Conservation (phyloP, 1,284 basidiomycete species). For the Trichosporon asahii region DNA sequence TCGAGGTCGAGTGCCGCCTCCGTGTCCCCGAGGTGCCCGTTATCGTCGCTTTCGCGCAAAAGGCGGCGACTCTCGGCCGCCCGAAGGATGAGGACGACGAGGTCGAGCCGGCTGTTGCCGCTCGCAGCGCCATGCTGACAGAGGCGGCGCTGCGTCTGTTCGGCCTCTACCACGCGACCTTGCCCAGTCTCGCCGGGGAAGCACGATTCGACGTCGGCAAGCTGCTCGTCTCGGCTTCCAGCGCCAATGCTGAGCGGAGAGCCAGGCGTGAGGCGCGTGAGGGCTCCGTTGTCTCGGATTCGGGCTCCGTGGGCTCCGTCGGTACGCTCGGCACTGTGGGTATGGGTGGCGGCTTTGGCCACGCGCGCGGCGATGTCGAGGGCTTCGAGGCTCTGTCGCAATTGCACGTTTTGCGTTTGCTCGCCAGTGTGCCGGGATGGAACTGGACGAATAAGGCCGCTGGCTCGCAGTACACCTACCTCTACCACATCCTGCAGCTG, state of each 20-base stretch:
- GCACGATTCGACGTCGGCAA: conserved; percentile 82
- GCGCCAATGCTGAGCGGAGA: conserved; percentile 44
- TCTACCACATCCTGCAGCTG: conserved; percentile 66
- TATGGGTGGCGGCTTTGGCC: conserved; percentile 53
- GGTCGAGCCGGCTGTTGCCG: conserved; percentile 38
- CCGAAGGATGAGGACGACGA: conserved; percentile 46
- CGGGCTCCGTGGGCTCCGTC: conserved; percentile 45
- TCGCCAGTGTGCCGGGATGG: conserved; percentile 71
- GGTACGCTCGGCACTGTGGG: conserved; percentile 49
- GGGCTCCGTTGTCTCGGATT: conserved; percentile 47
- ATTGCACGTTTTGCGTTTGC: conserved; percentile 71
- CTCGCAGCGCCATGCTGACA: conserved; percentile 60
- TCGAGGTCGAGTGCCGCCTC: conserved; percentile 70
- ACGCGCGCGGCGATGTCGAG: conserved; percentile 50
- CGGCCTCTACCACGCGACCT: conserved; percentile 73
- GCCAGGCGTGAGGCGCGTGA: conserved; percentile 43
- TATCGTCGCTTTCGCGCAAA: conserved; percentile 71
- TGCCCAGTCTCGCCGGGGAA: conserved; percentile 72
- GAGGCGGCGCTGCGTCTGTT: conserved; percentile 76
- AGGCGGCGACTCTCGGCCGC: conserved; percentile 47
- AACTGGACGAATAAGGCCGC: conserved; percentile 67
- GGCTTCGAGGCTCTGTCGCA: conserved; percentile 64
- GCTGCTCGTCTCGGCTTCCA: conserved; percentile 60
- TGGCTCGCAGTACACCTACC: conserved; percentile 53
- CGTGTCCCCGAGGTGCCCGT: conserved; percentile 80